phyloP scores from a whole-genome alignment of 345 rosid genomes.

The Eucalyptus erythrocorys region DNA sequence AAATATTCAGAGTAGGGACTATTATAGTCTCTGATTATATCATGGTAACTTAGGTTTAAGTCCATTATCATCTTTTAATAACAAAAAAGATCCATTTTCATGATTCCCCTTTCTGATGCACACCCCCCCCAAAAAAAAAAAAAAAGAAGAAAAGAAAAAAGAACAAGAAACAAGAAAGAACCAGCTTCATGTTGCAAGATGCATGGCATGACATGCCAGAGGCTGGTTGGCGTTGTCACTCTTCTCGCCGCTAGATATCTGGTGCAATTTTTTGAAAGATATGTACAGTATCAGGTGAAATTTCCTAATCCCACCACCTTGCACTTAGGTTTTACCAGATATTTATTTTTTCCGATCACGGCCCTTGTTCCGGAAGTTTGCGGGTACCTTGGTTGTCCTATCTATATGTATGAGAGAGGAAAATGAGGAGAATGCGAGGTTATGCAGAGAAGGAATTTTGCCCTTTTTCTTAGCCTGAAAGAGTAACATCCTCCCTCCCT shows the following conservation, averaged over 20 bases:
- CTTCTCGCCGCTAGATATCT: not conserved
- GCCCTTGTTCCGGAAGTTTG: not conserved
- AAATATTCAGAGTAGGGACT: not conserved
- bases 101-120: not conserved
- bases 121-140: rapidly evolving
- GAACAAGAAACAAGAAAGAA: not conserved
- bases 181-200: not conserved
- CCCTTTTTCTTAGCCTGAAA: not conserved
- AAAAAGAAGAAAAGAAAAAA: not conserved
- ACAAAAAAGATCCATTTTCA: not conserved
- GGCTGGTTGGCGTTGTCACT: not conserved
- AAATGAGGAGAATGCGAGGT: not conserved
- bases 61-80: not conserved
- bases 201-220: not conserved
- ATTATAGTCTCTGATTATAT: not conserved
- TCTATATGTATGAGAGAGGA: not conserved
- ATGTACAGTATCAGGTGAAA: not conserved
- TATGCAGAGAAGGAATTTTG: not conserved
- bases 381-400: not conserved
- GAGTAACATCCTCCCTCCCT: not conserved
- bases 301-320: not conserved
- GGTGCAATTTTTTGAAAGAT: not conserved
- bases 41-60: not conserved
- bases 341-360: not conserved
- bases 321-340: not conserved